Base-by-base conservation (phyloP, 345 rosid species). In the Camelina hispida region DNA sequence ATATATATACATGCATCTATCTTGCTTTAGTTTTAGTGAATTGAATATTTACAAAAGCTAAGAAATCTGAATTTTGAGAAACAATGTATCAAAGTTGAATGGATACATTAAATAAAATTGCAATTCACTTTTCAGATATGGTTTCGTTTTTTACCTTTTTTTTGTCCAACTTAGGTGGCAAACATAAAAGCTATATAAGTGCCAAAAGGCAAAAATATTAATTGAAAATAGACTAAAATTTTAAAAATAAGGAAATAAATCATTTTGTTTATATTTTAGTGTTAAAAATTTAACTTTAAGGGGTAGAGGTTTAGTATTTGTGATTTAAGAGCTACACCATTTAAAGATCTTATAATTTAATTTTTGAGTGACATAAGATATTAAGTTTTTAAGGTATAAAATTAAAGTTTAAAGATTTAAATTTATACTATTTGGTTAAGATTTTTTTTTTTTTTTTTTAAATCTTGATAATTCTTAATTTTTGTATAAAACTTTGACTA, bases 11-110 rank as follows among this genome's bases (percentile, higher is more conserved):
- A 55, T 70, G 7, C 56, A 17, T 14, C 22, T 44, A 14, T 14
- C 48, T 4, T 57, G 46, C n/a, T 13, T 69, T 18, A 18, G 3
- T 22, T 46, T 69, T 69, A 65, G 35, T 17, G 56, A 28, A 18
- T 18, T 46, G 35, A 58, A 59, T 51, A 34, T 13, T 35, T 35
- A 48, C 42, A 17, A 28, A 57, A 20, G 14, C 4, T 46, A 11
- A 64, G 28, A n/a, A 63, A 30, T 61, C 12, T 4, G 23, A 18
- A 4, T 17, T 35, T 59, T 34, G 13, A 59, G 63, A 59, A 35
- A 16, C 43, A 13, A 37, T 35, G 64, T 59, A 37, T 17, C 28
- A 8, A 59, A 37, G 11, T 17, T 59, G 25, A 59, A 37, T 59
- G 12, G 11, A 20, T 50, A 3, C 28, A 34, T 34, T 6, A 34